phyloP scores from a whole-genome alignment of 2,329 filamentous ascomycete species.

The Ascochyta pisi region DNA sequence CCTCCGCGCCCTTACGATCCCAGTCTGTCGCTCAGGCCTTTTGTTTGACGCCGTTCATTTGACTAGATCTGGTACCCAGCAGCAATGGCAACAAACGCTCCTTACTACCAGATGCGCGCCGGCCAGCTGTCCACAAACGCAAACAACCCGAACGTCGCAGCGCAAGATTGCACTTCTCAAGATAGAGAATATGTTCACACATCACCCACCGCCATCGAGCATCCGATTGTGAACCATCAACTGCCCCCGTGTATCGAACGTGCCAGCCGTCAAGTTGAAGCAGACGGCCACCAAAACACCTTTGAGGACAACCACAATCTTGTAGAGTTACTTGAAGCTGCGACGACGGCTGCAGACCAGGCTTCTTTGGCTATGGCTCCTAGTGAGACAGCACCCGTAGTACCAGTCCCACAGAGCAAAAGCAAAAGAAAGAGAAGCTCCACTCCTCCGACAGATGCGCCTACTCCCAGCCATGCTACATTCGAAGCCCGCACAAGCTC shows the following conservation, averaged over 20 bases:
- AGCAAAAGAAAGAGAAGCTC: constrained; percentile 39
- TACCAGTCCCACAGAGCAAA: constrained; percentile 14
- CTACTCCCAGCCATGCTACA: not conserved
- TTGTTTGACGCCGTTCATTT: constrained; percentile 21
- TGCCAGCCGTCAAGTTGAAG: constrained; percentile 18
- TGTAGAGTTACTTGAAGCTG: constrained; percentile 47
- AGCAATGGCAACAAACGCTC: constrained; percentile 46
- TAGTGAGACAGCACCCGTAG: constrained; percentile 1
- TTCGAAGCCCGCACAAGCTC: constrained; percentile 11
- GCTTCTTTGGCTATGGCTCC: constrained; percentile 25
- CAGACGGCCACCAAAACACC: constrained; percentile 21
- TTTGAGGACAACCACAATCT: constrained; percentile 43
- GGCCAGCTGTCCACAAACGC: constrained; percentile 34
- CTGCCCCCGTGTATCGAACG: constrained; percentile 26
- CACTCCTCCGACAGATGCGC: constrained; percentile 17
- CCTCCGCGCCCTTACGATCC: not conserved
- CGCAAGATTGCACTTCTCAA: constrained; percentile 24
- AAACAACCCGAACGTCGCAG: constrained; percentile 33
- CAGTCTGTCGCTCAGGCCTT: not conserved
- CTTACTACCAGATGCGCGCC: constrained; percentile 44
- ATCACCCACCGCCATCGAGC: constrained; percentile 19
- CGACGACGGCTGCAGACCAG: constrained; percentile 44
- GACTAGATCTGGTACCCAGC: constrained; percentile 2
- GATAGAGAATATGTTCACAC: constrained; percentile 33
- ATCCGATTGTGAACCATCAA: constrained; percentile 20